Percentiles rank a stretch among this genome's conserved stretches.
Evolutionary conservation across 1,139 yeast genomes (phyloP).

Genomic region (Hyphopichia khmerensis): DNA sequence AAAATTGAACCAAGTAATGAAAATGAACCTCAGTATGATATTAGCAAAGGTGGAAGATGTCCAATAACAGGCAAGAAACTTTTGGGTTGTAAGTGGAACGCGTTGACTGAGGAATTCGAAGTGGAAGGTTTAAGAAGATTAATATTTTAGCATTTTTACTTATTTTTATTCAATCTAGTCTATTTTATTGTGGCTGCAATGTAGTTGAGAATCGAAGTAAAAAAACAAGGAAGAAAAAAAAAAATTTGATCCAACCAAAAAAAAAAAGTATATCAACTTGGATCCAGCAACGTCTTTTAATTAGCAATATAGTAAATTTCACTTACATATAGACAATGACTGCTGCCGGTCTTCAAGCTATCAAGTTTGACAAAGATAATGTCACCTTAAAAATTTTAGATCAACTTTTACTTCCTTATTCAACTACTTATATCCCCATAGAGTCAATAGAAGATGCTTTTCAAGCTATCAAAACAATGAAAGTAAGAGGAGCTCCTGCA

Average conservation of each 20-base stretch:
- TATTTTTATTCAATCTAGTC: not conserved
- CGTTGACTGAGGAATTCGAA: conserved; percentile 62
- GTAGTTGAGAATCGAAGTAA: not conserved
- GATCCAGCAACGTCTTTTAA: not conserved
- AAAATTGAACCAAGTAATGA: conserved; percentile 6
- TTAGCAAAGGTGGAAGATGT: conserved; percentile 68
- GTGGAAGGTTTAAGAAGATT: conserved; percentile 73
- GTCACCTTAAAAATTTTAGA: conserved; percentile 64
- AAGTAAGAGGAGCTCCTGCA: conserved; percentile 98
- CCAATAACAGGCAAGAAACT: conserved; percentile 79
- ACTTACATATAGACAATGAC: conserved; percentile 7
- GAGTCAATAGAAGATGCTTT: conserved; percentile 68
- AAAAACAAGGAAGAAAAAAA: not conserved
- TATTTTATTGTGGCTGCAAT: not conserved
- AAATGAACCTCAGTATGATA: conserved; percentile 13
- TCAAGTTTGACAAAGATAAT: conserved; percentile 54
- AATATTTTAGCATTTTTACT: conserved; percentile 40
- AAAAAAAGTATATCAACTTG: not conserved
- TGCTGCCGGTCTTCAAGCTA: conserved; percentile 54
- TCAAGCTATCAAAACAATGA: conserved; percentile 82
- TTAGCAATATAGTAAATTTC: too few relatives aligned
- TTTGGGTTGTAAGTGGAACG: conserved; percentile 69
- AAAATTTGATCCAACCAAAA: not conserved
- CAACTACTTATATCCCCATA: conserved; percentile 65
- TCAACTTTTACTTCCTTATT: conserved; percentile 80